Evolutionary conservation across 208 protist species (phyloP).

Genomic region (Blechomonas ayalai): DNA sequence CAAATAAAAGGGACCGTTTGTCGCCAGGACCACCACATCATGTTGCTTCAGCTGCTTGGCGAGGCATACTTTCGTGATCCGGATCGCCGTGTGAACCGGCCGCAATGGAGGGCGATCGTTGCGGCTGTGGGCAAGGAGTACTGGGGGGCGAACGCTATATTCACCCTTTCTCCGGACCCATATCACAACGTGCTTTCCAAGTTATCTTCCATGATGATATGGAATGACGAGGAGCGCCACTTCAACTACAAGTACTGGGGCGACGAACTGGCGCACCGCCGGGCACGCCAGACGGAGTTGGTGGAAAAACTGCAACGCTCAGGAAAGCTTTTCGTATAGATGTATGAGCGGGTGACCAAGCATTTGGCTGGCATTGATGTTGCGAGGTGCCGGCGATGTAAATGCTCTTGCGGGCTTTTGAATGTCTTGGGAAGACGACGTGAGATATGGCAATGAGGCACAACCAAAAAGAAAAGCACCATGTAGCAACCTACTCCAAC

Average conservation of each 20-base stretch:
- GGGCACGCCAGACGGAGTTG: conserved; percentile 30
- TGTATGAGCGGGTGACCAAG: too few species aligned
- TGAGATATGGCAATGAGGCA: too few species aligned
- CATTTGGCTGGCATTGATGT: too few species aligned
- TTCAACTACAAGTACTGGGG: conserved; percentile 67
- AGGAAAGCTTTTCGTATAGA: conserved; percentile 55
- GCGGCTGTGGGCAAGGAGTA: conserved; percentile 70
- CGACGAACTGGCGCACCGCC: conserved; percentile 39
- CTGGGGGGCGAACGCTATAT: conserved; percentile 64
- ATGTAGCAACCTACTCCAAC: too few species aligned
- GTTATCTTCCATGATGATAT: conserved; percentile 86
- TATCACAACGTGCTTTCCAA: conserved; percentile 76
- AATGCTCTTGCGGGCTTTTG: too few species aligned
- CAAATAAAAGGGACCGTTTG: conserved; percentile 38
- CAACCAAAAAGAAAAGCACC: too few species aligned
- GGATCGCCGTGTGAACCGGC: conserved; percentile 39
- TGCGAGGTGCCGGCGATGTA: too few species aligned
- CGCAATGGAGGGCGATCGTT: conserved; percentile 61
- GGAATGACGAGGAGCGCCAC: conserved; percentile 45
- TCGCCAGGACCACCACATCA: conserved; percentile 79
- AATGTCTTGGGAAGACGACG: too few species aligned
- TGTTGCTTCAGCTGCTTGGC: conserved; percentile 73
- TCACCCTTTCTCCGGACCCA: conserved; percentile 72
- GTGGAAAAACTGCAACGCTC: conserved; percentile 34
- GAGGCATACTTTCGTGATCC: conserved; percentile 59